Evolutionary conservation across 2,329 filamentous ascomycete genomes (phyloP), one percentile per base, ranked within the genome.

Genomic region (Diaporthe humulicola): DNA sequence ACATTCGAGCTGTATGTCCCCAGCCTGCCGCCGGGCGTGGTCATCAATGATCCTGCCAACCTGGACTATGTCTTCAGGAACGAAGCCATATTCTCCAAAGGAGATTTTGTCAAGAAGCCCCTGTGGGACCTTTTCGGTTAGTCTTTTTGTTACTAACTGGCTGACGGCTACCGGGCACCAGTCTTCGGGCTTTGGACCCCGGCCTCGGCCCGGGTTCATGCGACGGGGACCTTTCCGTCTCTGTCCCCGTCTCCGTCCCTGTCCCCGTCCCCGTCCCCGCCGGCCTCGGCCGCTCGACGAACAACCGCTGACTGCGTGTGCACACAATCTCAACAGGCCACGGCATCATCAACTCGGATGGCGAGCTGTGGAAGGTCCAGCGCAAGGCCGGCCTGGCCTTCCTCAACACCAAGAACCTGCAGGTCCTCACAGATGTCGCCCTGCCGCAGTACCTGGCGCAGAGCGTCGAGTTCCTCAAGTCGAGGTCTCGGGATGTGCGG

Each of bases 321-420:
- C 12, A 38, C 28, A 28, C 33, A 19, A 56, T 4, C 7, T 14
- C 22, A 33, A 28, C 9, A 88, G 87, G 90, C 1, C 86, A 91
- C 77, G 91, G 91, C 36, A 93, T 93, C 77, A 92, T 93, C 81
- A 93, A 93, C 77, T 88, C 88, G 36, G 91, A 93, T 75, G 91
- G 91, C 54, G 89, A 91, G 30, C 79, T 91, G 33, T 93, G 91
- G 91, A 89, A 86, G 75, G 83, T 88, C 2, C 91, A 93, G 83
- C 86, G 91, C 60, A 92, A 89, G 79, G 91, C 91, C 5, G 91
- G 91, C 1, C 77, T 89, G 19, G 81, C 87, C 38, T 93, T 93
- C 77, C 86, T 93, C 36, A 91, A 86, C 78, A 85, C 86, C 19
- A 83, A 88, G 71, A 92, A 92, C 77, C 79, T 93, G 42, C 87